Percentiles rank a stretch among this genome's conserved stretches.
These are phyloP conservation scores for Trichoderma harzianum DNA, from an alignment of 2,329 filamentous ascomycete genomes.

Conservation along the genomic window DNA sequence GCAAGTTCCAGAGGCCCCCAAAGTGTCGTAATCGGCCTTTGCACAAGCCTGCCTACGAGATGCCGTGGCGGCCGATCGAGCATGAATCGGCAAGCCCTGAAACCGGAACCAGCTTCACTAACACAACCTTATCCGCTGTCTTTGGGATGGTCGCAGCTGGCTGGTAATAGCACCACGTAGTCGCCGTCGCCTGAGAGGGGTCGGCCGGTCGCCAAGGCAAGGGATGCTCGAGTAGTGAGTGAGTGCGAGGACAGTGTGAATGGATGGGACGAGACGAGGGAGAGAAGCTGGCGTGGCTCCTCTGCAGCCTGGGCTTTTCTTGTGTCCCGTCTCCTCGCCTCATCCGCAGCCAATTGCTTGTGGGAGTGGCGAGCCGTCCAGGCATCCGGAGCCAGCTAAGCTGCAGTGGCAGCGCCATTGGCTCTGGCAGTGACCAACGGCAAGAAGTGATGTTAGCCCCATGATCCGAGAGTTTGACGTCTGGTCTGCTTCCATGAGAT, in stretches of 20 bases:
- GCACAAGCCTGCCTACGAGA: background rate
- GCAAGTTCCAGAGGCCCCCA: background rate
- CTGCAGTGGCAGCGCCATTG: background rate
- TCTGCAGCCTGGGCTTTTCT: constrained; percentile 5
- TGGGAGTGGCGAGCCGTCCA: background rate
- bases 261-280: background rate
- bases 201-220: background rate
- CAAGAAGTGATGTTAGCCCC: background rate
- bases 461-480: background rate
- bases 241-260: background rate
- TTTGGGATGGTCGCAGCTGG: background rate
- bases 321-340: constrained; percentile 3
- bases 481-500: background rate
- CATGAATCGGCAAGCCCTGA: background rate
- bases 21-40: background rate
- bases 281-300: constrained; percentile 14
- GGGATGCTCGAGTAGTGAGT: background rate
- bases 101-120: background rate
- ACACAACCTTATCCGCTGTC: constrained; percentile 4
- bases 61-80: constrained; percentile 5
- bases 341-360: background rate
- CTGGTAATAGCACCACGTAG: background rate
- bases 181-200: background rate
- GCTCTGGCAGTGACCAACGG: background rate
- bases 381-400: background rate